Conservation (phyloP, 371 early-diverging fungal species). For the Mucor sp. region DNA sequence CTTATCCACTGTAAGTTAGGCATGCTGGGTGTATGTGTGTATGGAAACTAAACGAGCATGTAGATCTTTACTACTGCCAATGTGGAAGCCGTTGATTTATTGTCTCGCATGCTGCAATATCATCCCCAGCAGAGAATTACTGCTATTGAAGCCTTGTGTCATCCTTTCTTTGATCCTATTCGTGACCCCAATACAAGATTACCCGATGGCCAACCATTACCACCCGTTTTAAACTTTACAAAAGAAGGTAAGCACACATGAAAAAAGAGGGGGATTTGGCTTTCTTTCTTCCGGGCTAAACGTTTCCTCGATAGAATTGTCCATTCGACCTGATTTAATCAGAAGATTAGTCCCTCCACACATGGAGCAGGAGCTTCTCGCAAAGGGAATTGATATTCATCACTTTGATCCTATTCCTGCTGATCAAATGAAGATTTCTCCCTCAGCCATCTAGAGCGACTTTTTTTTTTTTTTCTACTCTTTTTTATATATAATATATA, state of each 20-base stretch:
- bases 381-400: constrained; percentile 51
- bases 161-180: constrained; percentile 96
- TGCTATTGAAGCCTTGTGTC: constrained; percentile 91
- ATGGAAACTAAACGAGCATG: too few relatives aligned
- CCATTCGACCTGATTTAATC: constrained; percentile 60
- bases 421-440: constrained; percentile 43
- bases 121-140: constrained; percentile 89
- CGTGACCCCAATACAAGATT: constrained; percentile 79
- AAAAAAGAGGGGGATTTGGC: background rate
- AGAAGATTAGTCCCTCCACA: constrained; percentile 66
- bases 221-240: constrained; percentile 89
- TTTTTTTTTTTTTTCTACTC: background rate
- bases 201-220: constrained; percentile 78
- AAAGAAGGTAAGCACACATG: constrained; percentile 54
- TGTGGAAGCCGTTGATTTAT: constrained; percentile 84
- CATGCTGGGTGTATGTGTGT: background rate
- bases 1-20: constrained; percentile 71
- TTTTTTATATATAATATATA: constrained; percentile 3
- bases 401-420: constrained; percentile 47
- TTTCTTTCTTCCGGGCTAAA: background rate
- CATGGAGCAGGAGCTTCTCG: constrained; percentile 55
- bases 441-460: constrained; percentile 23
- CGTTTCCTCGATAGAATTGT: constrained; percentile 38
- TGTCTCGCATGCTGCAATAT: constrained; percentile 90
- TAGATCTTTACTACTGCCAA: constrained; percentile 72